Base-by-base conservation (phyloP, 1,284 basidiomycete genomes). In the Marasmius tenuissimus region DNA sequence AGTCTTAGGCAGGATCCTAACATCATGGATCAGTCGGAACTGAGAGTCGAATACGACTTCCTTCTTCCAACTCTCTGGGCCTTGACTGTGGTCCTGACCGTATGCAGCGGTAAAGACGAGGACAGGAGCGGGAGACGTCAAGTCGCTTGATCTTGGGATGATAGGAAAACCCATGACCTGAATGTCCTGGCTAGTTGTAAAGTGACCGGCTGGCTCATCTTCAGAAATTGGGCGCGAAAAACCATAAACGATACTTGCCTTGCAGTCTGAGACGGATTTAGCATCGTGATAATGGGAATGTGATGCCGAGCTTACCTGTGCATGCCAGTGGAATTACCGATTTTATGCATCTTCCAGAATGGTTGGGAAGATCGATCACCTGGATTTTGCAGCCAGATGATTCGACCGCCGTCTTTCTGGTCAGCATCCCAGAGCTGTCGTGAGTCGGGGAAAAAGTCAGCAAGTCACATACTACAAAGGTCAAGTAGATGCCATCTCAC, bases 81-180 rank as follows among this genome's bases (percentile, higher is more conserved):
- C 61, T 2, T 58, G 48, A 27, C 62, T 56, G 1, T 64, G 58
- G 27, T 65, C 63, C 34, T 71, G 65, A 27, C 27, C 27, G 27
- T 27, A 27, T 18, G 57, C 53, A 18, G 68, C 65, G 4, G 71
- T 73, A 62, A 62, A 75, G 58, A 73, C 58, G n/a, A 72, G 59
- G 34, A 74, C 62, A 7, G 70, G 69, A 1, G 70, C 69, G 2
- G 73, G 69, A 12, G 66, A 66, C 9, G 62, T 66, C 35, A 67
- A 63, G 54, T 73, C 71, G 33, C 42, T 35, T 0, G 70, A 69
- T 52, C 53, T 60, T 54, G 63, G 18, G 22, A 70, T 63, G 59
- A 72, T 70, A 6, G 70, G 72, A 33, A 73, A 50, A 33, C 68
- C 68, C 45, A 71, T 59, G 59, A 76, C 61, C 54, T 74, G 68